phyloP scores from a whole-genome alignment of 306 rosid species.

The Citrullus colocynthis region DNA sequence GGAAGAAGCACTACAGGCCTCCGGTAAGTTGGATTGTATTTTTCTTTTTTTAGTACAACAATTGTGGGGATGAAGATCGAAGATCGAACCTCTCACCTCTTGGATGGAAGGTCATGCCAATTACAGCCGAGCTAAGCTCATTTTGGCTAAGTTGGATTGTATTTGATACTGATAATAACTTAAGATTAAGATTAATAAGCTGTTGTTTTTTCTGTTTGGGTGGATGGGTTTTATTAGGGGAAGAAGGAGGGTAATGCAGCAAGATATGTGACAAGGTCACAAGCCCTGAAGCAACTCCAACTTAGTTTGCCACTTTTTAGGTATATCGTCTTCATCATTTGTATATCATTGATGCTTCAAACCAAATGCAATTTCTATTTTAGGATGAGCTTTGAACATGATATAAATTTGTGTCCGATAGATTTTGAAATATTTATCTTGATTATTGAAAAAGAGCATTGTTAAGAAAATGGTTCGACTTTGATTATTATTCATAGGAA shows the following conservation, averaged over 20 bases:
- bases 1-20: conserved; percentile 64
- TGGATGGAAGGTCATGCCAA: too few relatives aligned
- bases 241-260: background rate
- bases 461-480: too few relatives aligned
- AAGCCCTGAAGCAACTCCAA: conserved; percentile 74
- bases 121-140: too few relatives aligned
- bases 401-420: too few relatives aligned
- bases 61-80: too few relatives aligned
- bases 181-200: too few relatives aligned
- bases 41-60: too few relatives aligned
- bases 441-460: too few relatives aligned
- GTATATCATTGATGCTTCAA: background rate
- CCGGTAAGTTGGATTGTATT: conserved; percentile 24
- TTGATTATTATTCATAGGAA: conserved; percentile 23
- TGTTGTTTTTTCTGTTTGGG: too few relatives aligned
- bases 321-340: conserved; percentile 9
- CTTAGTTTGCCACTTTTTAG: conserved; percentile 75
- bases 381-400: too few relatives aligned
- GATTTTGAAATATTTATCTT: too few relatives aligned
- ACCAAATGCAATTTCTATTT: background rate
- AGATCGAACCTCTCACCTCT: too few relatives aligned
- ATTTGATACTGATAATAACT: background rate
- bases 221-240: conserved; percentile 30
- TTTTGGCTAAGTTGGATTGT: background rate
- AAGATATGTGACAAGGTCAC: conserved; percentile 36